Base-by-base conservation (phyloP, 176 grass and related monocot genomes). In the Oryza coarctata region DNA sequence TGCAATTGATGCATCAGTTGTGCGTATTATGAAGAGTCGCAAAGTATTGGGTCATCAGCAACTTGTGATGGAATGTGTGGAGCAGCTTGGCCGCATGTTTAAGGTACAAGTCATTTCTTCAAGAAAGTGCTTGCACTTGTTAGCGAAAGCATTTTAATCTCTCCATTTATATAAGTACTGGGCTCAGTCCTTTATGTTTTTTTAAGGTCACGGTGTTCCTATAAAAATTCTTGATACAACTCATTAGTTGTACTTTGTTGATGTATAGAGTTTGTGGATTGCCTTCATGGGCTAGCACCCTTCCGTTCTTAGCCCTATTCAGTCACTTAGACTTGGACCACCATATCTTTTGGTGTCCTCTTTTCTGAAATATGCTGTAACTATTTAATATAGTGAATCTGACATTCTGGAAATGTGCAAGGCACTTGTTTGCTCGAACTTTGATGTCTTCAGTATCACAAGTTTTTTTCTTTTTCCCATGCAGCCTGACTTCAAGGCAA, bases 1-100 rank as follows among this genome's bases (percentile, higher is more conserved):
- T 34, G 92, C 90, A 8, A 94, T 98, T 36, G 95, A 98, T 65
- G 95, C 95, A 64, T 85, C 92, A 8, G 84, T 98, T 65, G 95
- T 98, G 49, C 92, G 95, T 22, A 93, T 98, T 83, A 98, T 94
- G 95, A 98, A 98, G 86, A 98, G 95, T 34, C 88, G 95, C 11
- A 98, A 98, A 84, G 84, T 94, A 28, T 77, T 94, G 73, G 75
- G 68, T 62, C 92, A 94, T 87, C 95, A 94, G 62, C 88, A 94
- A 31, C 85, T 97, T 35, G 88, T 94, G 40, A 80, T 89, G 65
- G 92, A 97, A 65, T 97, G 92, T 43, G 94, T 97, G 69, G 88
- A 97, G 52, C 94, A 97, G 49, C 94, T 97, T 66, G 80, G 83
- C 83, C 92, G 88, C 83, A 97, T 94, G 93, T 95, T 95, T 68